Evolutionary conservation across 2,329 filamentous ascomycete genomes (phyloP).

Genomic region (Colletotrichum tamarilloi): DNA sequence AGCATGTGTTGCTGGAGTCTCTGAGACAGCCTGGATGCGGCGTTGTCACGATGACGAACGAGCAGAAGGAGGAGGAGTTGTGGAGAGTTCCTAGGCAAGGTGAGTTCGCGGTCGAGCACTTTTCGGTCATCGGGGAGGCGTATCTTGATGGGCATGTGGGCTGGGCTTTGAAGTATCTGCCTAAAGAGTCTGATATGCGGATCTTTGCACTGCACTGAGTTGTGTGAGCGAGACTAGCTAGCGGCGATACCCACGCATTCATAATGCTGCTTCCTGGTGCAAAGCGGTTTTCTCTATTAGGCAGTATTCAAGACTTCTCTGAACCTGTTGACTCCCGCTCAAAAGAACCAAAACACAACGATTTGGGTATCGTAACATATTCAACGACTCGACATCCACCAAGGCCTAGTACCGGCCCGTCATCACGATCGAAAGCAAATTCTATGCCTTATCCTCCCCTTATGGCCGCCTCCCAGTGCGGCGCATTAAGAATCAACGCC

Average conservation of each 20-base stretch:
- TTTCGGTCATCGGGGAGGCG: constrained; percentile 6
- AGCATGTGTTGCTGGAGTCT: background rate
- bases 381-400: too few relatives aligned
- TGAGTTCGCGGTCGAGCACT: background rate
- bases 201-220: constrained; percentile 18
- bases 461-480: constrained; percentile 44
- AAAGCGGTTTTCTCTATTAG: too few relatives aligned
- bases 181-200: background rate
- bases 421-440: too few relatives aligned
- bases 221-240: background rate
- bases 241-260: too few relatives aligned
- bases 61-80: background rate
- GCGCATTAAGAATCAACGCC: constrained; percentile 66
- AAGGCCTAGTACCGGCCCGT: background rate
- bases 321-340: background rate
- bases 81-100: background rate
- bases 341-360: background rate
- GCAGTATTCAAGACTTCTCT: background rate
- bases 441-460: too few relatives aligned
- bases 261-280: too few relatives aligned
- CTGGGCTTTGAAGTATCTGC: background rate
- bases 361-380: background rate
- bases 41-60: background rate
- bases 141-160: constrained; percentile 1
- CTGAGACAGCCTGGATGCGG: background rate